These are phyloP conservation scores for Boletus semigastroideus DNA, from an alignment of 1,284 basidiomycete genomes.

Conservation along the genomic window DNA sequence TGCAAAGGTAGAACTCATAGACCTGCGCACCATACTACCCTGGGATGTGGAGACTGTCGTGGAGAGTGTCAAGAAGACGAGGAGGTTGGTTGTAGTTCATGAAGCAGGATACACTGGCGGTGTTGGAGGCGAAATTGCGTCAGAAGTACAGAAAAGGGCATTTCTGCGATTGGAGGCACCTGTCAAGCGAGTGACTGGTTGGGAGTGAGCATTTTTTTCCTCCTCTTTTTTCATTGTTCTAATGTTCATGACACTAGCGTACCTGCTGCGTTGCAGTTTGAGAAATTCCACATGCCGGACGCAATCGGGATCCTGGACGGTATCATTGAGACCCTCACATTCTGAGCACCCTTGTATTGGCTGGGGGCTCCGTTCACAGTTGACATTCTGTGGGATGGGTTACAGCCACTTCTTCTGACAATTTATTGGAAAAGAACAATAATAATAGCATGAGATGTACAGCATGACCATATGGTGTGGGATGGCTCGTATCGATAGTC, in stretches of 20 bases:
- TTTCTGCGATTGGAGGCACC: constrained; percentile 88
- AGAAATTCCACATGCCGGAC: constrained; percentile 91
- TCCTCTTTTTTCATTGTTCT: constrained; percentile 1
- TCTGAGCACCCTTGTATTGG: constrained; percentile 40
- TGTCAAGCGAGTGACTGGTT: constrained; percentile 82
- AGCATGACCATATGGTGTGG: neutral
- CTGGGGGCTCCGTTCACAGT: neutral
- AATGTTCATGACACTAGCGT: constrained; percentile 46
- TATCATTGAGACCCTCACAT: constrained; percentile 79
- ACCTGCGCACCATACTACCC: constrained; percentile 86
- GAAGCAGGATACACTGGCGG: constrained; percentile 86
- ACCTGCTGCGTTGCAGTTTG: constrained; percentile 80
- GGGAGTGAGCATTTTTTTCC: constrained; percentile 72
- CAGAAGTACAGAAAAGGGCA: constrained; percentile 82
- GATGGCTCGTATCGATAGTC: too few relatives aligned
- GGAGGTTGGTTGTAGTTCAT: constrained; percentile 86
- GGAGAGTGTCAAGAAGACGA: constrained; percentile 82
- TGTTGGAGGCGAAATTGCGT: constrained; percentile 84
- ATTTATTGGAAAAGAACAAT: neutral
- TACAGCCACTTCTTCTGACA: neutral
- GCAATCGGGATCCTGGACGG: constrained; percentile 80
- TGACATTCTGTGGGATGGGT: neutral
- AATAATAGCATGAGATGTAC: neutral
- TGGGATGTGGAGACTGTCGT: constrained; percentile 82
- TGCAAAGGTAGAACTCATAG: constrained; percentile 86